Base-by-base conservation (phyloP, 176 grass and related monocot species). In the Rhynchospora pubera region DNA sequence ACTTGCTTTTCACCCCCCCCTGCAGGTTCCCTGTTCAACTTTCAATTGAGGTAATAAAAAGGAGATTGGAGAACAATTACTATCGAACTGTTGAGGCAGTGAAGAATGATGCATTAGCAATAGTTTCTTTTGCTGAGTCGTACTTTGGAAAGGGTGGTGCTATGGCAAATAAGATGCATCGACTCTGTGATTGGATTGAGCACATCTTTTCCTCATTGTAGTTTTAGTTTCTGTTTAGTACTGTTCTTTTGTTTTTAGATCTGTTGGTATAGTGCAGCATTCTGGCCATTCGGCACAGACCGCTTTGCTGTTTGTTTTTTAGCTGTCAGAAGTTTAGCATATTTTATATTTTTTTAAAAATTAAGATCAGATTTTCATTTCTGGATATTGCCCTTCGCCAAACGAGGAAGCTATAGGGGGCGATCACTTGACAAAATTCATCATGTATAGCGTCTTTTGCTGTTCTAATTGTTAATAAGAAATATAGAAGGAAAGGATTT, bases 31-130 rank as follows among this genome's bases (percentile, higher is more conserved):
- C 90, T 79, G 92, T 91, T 84, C 95, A 86, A 28, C 89, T 98
- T 83, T 94, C 95, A 6, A 48, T 93, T 77, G 95, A 94, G 82
- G 92, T 94, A 62, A 94, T 98, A 77, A 94, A 86, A 75, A 91
- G 67, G 87, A 94, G 92, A 84, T 82, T 94, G 39, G 85, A 91
- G 22, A 98, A 85, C 32, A 86, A 90, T 81, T 94, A 94, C 82
- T 93, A 93, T 85, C 90, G 90, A 65, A 94, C 90, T 65, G 51
- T 91, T 65, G 92, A 93, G 58, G 92, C 95, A 55, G 84, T 94
- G 47, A 88, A 81, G 85, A 90, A 94, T 77, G 95, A 98, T 79
- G 87, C 87, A 26, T 71, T 44, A n/a, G 90, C 94, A 65, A 93
- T 94, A 89, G 57, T 94, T 86, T 79, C 70, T 48, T 88, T 93